Conservation (phyloP, 2,329 filamentous ascomycete species). For the Phialocephala sp. region DNA sequence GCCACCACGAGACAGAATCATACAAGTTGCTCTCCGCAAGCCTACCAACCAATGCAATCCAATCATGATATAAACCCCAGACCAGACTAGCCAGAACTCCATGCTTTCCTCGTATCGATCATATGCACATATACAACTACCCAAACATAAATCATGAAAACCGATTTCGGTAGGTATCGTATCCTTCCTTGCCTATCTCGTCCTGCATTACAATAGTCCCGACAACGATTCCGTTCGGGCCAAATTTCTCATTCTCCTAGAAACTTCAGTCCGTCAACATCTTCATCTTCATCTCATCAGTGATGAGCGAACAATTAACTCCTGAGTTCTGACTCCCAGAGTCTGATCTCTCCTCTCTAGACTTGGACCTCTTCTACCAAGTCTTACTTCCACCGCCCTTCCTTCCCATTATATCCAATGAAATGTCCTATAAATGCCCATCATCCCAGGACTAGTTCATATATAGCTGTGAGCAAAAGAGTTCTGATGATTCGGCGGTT, state of each 20-base stretch:
- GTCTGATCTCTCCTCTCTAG: no score
- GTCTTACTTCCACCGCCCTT: not conserved
- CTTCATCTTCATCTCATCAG: no score
- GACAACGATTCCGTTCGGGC: no score
- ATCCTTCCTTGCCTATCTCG: no score
- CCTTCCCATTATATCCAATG: not conserved
- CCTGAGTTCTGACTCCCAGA: no score
- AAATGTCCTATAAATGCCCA: not conserved
- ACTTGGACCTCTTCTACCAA: no score
- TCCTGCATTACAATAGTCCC: no score
- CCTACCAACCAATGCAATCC: not conserved
- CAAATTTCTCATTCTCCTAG: no score
- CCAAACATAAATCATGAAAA: not conserved
- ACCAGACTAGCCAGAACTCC: slow-evolving; percentile 10
- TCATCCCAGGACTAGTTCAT: slow-evolving; percentile 17
- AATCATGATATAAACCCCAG: slow-evolving; percentile 8
- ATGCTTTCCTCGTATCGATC: not conserved
- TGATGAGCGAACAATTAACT: no score
- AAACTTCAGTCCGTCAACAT: no score
- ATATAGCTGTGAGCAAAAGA: slow-evolving; percentile 38
- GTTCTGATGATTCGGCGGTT: slow-evolving; percentile 39
- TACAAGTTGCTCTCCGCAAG: not conserved
- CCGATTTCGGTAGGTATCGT: no score
- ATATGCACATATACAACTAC: not conserved
- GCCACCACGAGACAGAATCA: not conserved